Base-by-base conservation (phyloP, 2,329 filamentous ascomycete species). In the Hymenotorrendiella dingleyae region DNA sequence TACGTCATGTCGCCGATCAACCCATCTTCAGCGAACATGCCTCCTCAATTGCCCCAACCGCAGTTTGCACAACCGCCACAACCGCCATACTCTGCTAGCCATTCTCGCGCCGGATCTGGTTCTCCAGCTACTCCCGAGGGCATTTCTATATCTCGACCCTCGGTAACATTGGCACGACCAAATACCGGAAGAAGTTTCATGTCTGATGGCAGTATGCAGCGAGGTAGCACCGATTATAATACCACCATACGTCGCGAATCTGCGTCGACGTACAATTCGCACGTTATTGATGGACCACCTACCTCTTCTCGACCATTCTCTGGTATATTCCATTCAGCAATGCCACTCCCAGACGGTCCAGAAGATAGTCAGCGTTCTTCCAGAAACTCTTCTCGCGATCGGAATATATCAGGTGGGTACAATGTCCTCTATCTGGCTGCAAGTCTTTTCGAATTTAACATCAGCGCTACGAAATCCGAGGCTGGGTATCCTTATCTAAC, bases 361-460 rank as follows among this genome's bases (percentile, higher is more conserved):
- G 76, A 74, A 32, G 71, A 71, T 42, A 73, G 64, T 52, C 66
- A 64, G 50, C 64, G 69, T 40, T 74, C 76, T 6, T 81, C 79
- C 19, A 67, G 76, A 43, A 74, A 74, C 22, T 80, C 78, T 4
- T 80, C 76, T 11, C 68, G 71, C n/a, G 77, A 81, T 54, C 70
- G 76, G 28, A 69, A 54, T 40, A 28, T 65, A 28, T 66, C 68
- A 20, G 70, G 75, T 38, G 73, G 79, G 17, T 84, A 82, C 50
- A 84, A 82, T 43, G 79, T 95, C 6, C 70, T 97, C 34, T 98
- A 94, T 73, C 73, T 96, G 14, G 93, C 90, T 11, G 93, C 91
- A 16, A 94, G 87, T 55, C 75, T 97, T 23, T 97, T 95, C 61
- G 90, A 97, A 63, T 98, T 97, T 68, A 94, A 95, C 58, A 97